Evolutionary conservation across 1,284 basidiomycete genomes (phyloP), one percentile per base, ranked within the genome.

Genomic region (Sporisorium sorghi): DNA sequence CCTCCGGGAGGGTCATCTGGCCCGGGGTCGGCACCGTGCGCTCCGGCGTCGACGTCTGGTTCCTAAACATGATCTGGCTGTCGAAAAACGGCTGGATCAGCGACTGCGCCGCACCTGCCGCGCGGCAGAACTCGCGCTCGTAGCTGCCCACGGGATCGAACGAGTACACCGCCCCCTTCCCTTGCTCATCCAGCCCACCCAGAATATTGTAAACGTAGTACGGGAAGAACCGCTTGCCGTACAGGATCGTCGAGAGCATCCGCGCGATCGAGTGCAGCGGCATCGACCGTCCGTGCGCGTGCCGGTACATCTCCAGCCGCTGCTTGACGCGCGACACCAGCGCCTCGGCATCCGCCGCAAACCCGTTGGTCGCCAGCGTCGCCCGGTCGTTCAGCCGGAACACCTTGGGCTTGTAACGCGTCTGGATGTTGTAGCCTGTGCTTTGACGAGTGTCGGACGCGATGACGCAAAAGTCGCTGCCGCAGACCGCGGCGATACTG

Each of bases 131-230:
- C 26, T 81, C 79, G 17, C 83, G 58, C 73, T 84, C 83, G 65
- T 83, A 83, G 51, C 74, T 79, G 15, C 83, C 83, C 8, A 84
- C 83, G 2, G 83, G 83, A 55, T 84, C 83, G 61, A 83, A 84
- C 26, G 71, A 75, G 69, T 82, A 84, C 14, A 84, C 83, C 17
- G 82, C 83, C 17, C 83, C 83, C 21, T 79, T 80, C 2, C 83
- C 83, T 30, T 84, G 68, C 49, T 84, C 83, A 44, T 84, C 83
- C 12, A 84, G 61, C 10, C 83, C 83, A 7, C 83, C 83, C n/a
- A 84, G 70, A 37, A 84, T 83, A 58, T 84, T 84, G 74, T 83
- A 83, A 23, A 83, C 82, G 73, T 84, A 84, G 70, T 83, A 84
- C 33, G 83, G 83, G 77, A 84, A 84, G 71, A 83, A 83, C 28